phyloP scores from a whole-genome alignment of 495 filamentous ascomycete species.

The Penicillium cinerascens region DNA sequence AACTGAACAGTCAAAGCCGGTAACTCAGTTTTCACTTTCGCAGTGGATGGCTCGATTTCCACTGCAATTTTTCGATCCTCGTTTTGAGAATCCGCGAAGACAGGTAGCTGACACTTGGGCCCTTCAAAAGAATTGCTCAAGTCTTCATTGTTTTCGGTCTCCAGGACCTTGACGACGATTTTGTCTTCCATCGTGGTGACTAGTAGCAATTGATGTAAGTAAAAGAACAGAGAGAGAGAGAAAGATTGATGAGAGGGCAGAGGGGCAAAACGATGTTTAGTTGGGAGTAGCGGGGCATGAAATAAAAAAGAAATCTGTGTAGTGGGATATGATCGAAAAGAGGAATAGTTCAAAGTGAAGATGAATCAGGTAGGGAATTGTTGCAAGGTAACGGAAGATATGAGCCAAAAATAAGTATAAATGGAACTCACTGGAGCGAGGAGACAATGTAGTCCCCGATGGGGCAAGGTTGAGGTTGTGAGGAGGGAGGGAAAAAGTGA shows the following conservation, averaged over 20 bases:
- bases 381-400: background rate
- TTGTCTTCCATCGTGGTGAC: background rate
- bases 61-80: too few species aligned
- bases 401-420: background rate
- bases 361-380: background rate
- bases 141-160: too few species aligned
- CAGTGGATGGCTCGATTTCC: too few species aligned
- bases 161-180: background rate
- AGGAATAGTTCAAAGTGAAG: background rate
- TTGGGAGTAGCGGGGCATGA: background rate
- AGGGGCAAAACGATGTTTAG: background rate
- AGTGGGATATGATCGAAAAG: background rate
- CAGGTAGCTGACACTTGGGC: background rate
- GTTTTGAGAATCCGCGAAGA: too few species aligned
- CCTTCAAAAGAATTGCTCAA: too few species aligned
- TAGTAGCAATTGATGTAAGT: background rate
- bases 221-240: background rate
- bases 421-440: background rate
- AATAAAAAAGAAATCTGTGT: background rate
- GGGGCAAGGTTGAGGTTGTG: too few species aligned
- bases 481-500: too few species aligned
- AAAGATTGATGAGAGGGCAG: background rate
- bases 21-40: background rate
- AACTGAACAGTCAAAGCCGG: background rate
- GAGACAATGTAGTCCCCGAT: background rate